Conservation (phyloP, 495 filamentous ascomycete species). For the Hyaloscypha finlandica region DNA sequence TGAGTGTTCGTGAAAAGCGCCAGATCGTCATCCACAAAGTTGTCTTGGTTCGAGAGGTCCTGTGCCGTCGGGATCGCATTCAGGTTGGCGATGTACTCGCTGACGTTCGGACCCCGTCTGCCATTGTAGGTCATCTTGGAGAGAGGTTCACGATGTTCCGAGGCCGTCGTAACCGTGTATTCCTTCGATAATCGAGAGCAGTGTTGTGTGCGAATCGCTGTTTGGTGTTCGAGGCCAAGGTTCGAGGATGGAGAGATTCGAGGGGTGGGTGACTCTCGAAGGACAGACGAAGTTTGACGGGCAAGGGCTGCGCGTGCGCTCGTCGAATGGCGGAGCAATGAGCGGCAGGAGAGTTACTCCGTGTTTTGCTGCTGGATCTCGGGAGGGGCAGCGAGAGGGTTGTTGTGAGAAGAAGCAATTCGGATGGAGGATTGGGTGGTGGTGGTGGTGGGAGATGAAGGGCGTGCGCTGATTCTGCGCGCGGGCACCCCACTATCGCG, state of each 20-base stretch:
- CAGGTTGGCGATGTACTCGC: conserved; percentile 83
- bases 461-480: too few relatives aligned
- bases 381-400: too few relatives aligned
- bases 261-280: too few relatives aligned
- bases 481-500: too few relatives aligned
- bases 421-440: too few relatives aligned
- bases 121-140: conserved; percentile 66
- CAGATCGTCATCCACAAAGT: conserved; percentile 70
- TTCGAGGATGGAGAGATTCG: not conserved
- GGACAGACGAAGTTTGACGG: too few relatives aligned
- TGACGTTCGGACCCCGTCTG: conserved; percentile 78
- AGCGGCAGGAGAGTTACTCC: too few relatives aligned
- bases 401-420: too few relatives aligned
- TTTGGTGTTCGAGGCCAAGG: not conserved
- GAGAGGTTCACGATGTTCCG: not conserved
- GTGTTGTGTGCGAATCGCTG: not conserved
- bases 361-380: too few relatives aligned
- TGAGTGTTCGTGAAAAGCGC: conserved; percentile 91
- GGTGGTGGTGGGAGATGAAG: too few relatives aligned
- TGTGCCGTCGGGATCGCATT: conserved; percentile 73
- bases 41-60: conserved; percentile 59
- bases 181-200: not conserved
- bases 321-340: too few relatives aligned
- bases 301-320: too few relatives aligned
- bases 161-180: not conserved